Evolutionary conservation across 495 filamentous ascomycete species (phyloP), one percentile per base, ranked within the genome.

Genomic region (Hypoxylon trugodes): DNA sequence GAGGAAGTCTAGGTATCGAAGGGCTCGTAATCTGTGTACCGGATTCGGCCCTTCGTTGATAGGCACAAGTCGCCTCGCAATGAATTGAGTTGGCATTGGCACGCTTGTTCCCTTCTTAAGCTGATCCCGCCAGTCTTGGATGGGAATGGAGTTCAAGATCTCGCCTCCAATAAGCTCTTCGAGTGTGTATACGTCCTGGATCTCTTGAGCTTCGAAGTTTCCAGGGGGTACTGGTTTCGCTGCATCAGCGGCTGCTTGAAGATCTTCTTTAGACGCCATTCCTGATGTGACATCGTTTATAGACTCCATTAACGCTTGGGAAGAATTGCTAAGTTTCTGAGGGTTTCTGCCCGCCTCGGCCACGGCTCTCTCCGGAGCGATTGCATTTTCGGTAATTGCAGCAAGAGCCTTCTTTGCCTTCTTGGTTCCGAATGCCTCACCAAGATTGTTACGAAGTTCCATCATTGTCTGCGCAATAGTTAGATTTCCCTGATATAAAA

Each of bases 371-470:
- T 59, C 48, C 32, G 75, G 74, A 13, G 73, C 67, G 59, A 96
- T 91, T 33, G 91, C 90, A 64, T 96, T 96, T 69, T 91, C 86
- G 18, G 90, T 88, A 45, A 89, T 77, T 26, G 88, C 87, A 21
- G 83, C 84, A 57, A 94, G 86, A 1, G 89, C 89, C 76, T 96
- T 96, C 80, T 90, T 89, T 2, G 96, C 87, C 77, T 96, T 96
- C 79, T 92, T 96, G 28, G 92, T 96, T 63, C 95, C 96, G 77
- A 98, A 98, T 43, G 89, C 87, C 68, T 91, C 85, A 59, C 92
- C 95, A 4, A 98, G 88, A 30, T 86, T 84, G 38, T 84, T 87
- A 59, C 85, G 85, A 69, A 81, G 80, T 22, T 85, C 82, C 66
- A 82, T 77, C 66, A 84, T 79, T 35, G 79, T 84, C 81, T 85